Conservation (phyloP, 257 asterid species). For the Dorcoceras hygrometricum region DNA sequence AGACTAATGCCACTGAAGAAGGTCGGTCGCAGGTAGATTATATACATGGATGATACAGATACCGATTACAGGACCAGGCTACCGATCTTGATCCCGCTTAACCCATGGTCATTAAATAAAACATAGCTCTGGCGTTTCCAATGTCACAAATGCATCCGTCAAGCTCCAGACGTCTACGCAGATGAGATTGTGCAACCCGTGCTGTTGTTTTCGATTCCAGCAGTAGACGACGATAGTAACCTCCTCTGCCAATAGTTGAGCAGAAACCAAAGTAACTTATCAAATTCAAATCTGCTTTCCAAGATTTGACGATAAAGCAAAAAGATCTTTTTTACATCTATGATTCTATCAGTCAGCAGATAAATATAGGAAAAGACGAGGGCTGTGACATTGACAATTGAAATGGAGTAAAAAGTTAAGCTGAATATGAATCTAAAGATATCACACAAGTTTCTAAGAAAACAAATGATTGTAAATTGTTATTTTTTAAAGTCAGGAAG, state of each 20-base stretch:
- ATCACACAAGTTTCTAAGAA: neutral
- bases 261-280: neutral
- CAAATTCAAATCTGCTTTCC: neutral
- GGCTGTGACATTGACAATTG: neutral
- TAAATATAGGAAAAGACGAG: neutral
- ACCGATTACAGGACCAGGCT: neutral
- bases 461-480: neutral
- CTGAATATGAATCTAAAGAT: neutral
- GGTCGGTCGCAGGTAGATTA: neutral
- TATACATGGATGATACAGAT: neutral
- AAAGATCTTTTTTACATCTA: neutral
- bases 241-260: conserved; percentile 35
- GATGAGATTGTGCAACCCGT: conserved; percentile 3
- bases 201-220: conserved; percentile 17
- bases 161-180: neutral
- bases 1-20: no score
- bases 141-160: neutral
- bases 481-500: no score
- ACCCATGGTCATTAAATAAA: no score
- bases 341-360: neutral
- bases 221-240: conserved; percentile 25
- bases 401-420: neutral
- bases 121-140: neutral
- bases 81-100: neutral
- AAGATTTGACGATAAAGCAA: neutral